Evolutionary conservation across 2,329 filamentous ascomycete species (phyloP).

Genomic region (Botrytis sinoallii): DNA sequence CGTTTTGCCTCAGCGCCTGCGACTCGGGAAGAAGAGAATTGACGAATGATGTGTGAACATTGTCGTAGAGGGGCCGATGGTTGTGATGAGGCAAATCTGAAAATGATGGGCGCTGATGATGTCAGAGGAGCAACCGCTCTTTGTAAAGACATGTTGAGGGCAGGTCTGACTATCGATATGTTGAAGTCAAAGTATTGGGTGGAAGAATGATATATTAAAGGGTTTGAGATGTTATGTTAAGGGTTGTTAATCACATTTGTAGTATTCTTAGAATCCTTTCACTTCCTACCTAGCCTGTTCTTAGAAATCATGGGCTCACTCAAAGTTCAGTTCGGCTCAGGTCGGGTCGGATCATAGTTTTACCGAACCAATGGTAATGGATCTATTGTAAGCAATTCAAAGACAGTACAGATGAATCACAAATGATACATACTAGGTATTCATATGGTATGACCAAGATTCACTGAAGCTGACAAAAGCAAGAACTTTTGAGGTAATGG

Average conservation of each 20-base stretch:
- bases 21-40: slow-evolving; percentile 47
- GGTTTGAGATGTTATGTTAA: neutral
- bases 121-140: slow-evolving; percentile 35
- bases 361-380: slow-evolving; percentile 5
- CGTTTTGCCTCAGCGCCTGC: slow-evolving; percentile 51
- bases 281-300: neutral
- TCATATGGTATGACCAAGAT: neutral
- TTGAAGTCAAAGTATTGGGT: neutral
- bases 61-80: slow-evolving; percentile 38
- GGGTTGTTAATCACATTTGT: neutral
- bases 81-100: slow-evolving; percentile 34
- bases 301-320: slow-evolving; percentile 19
- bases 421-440: neutral
- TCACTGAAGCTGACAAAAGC: neutral
- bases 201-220: neutral
- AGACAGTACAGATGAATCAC: neutral
- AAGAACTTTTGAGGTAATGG: no score
- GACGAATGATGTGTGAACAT: slow-evolving; percentile 42
- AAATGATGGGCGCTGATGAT: slow-evolving; percentile 33
- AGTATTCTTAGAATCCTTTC: neutral
- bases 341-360: slow-evolving; percentile 13
- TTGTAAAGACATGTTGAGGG: slow-evolving; percentile 33
- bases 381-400: slow-evolving; percentile 17
- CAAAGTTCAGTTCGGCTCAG: slow-evolving; percentile 3
- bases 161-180: neutral